These are phyloP conservation scores for Penium margaritaceum DNA, from an alignment of 139 green algal species.

Conservation along the genomic window DNA sequence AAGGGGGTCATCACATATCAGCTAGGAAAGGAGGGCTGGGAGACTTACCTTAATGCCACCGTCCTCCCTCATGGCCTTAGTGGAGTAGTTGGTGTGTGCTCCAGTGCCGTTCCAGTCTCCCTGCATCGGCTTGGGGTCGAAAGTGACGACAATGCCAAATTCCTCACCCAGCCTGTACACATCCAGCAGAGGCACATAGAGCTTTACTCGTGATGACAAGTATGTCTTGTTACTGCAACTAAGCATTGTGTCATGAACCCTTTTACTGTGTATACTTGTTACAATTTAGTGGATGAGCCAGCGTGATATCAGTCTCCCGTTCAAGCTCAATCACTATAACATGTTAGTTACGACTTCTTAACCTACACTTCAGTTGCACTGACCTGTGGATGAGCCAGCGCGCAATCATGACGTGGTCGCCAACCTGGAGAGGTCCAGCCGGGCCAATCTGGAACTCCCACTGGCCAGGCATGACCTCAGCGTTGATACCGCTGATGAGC, in stretches of 20 bases:
- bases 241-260: too few relatives aligned
- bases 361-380: too few relatives aligned
- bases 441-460: constrained; percentile 97
- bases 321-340: too few relatives aligned
- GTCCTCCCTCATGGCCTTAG: constrained; percentile 68
- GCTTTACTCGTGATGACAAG: too few relatives aligned
- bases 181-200: too few relatives aligned
- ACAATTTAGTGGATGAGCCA: too few relatives aligned
- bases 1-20: too few relatives aligned
- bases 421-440: constrained; percentile 72
- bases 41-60: constrained; percentile 38
- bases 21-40: too few relatives aligned
- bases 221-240: too few relatives aligned
- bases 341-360: too few relatives aligned
- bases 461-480: constrained; percentile 94
- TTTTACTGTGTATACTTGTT: too few relatives aligned
- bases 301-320: too few relatives aligned
- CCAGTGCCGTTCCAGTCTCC: constrained; percentile 97
- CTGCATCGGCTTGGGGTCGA: constrained; percentile 89
- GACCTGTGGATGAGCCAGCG: constrained; percentile 60
- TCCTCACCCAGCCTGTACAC: constrained; percentile 76
- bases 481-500: constrained; percentile 89
- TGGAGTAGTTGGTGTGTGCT: constrained; percentile 94
- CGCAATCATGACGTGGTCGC: constrained; percentile 91
- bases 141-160: constrained; percentile 80